Evolutionary conservation across 768 basidiomycete species (phyloP), one percentile per base, ranked within the genome.

Genomic region (Hygrophorus russula): DNA sequence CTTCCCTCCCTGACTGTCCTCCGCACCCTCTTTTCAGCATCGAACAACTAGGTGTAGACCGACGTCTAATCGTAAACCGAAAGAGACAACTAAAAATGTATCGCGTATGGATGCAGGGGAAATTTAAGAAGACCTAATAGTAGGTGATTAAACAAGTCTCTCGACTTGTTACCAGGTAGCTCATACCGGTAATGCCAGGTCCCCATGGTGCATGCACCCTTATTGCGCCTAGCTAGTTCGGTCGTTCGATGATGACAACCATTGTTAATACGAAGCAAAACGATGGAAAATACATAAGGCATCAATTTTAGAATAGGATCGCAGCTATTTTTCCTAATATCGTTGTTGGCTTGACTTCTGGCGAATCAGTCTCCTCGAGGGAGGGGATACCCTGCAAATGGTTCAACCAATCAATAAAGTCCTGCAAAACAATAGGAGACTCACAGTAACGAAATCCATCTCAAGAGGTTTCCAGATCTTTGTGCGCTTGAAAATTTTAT

Each of bases 11-110:
- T 3, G 47, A 53, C 33, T 58, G 58, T 33, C 66, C 68, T 11
- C 53, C 69, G 1, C 76, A 78, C 36, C 78, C 81, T 4, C 64
- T 90, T 29, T 93, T 97, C 60, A 56, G 68, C n/a, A 72, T 78
- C n/a, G 76, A 81, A 44, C 86, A 90, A 54, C 70, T 98, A 2
- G 92, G 91, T 2, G 76, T 92, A 5, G 96, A 99, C 65, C 69
- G 92, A 5, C 72, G 96, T 34, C 63, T 99, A 44, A 69, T 98
- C 35, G 81, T 99, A 41, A 99, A 99, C 56, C 72, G 96, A 36
- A 97, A 96, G 63, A 70, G 88, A 46, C 85, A 92, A 63, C 64
- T 96, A 40, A 94, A 94, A 62, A 99, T 99, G 96, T 97, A 94
- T 58, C 70, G 96, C 36, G 84, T 92, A 0, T 94, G 90, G 90